Percentiles rank a stretch among this genome's conserved stretches.
phyloP scores from a whole-genome alignment of 495 filamentous ascomycete species.

The Polyplosphaeria fusca region DNA sequence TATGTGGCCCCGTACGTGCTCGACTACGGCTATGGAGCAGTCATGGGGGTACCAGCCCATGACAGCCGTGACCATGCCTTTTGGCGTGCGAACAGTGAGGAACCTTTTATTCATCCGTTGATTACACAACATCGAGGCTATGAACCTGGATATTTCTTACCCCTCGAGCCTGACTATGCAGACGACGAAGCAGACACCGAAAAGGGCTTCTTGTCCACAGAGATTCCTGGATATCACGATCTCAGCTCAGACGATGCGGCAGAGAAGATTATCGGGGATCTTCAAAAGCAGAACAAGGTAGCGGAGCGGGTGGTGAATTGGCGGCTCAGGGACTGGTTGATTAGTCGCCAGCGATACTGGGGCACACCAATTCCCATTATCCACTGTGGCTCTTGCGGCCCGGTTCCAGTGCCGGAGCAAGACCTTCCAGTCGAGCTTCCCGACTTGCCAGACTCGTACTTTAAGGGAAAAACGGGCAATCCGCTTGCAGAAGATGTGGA shows the following conservation, averaged over 20 bases:
- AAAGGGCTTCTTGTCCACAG: slow-evolving; percentile 48
- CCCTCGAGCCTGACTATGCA: slow-evolving; percentile 6
- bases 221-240: slow-evolving; percentile 49
- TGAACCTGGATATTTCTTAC: not conserved
- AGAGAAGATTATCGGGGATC: slow-evolving; percentile 56
- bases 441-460: slow-evolving; percentile 63
- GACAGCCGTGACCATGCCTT: slow-evolving; percentile 74
- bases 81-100: slow-evolving; percentile 64
- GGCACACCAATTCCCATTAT: slow-evolving; percentile 86
- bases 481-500: slow-evolving; percentile 67
- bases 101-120: slow-evolving; percentile 7
- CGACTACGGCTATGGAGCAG: slow-evolving; percentile 82
- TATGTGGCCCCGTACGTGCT: slow-evolving; percentile 85
- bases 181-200: slow-evolving; percentile 47
- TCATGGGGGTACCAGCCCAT: slow-evolving; percentile 90
- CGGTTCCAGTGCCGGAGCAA: slow-evolving; percentile 71
- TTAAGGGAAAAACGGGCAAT: slow-evolving; percentile 68
- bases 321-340: slow-evolving; percentile 81
- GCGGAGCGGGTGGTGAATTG: slow-evolving; percentile 64
- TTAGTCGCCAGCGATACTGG: slow-evolving; percentile 88
- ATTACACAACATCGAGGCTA: not conserved
- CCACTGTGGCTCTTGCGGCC: slow-evolving; percentile 73
- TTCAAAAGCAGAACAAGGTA: slow-evolving; percentile 49
- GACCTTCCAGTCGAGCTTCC: slow-evolving; percentile 77
- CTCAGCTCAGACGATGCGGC: slow-evolving; percentile 61